Percentiles rank a stretch among this genome's conserved stretches.
phyloP scores from a whole-genome alignment of 768 basidiomycete species.

The Exsudoporus frostii region DNA sequence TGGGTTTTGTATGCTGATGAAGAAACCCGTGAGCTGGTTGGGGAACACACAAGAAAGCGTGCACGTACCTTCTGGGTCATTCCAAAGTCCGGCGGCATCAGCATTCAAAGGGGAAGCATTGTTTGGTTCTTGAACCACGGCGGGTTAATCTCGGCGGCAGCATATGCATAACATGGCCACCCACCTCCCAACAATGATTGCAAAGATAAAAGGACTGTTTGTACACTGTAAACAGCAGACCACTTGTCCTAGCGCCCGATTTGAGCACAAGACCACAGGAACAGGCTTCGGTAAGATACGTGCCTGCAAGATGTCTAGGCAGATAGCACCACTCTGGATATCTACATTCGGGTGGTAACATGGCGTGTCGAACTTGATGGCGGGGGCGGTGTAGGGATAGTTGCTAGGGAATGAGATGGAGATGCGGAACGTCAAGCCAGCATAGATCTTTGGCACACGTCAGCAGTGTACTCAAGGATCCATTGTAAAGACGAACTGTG shows the following conservation, averaged over 20 bases:
- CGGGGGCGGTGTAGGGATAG: slow-evolving; percentile 84
- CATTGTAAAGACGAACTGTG: slow-evolving; percentile 41
- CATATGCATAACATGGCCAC: slow-evolving; percentile 20
- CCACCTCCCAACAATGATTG: slow-evolving; percentile 85
- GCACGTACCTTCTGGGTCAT: slow-evolving; percentile 56
- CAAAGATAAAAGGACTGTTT: slow-evolving; percentile 82
- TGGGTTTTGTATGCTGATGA: slow-evolving; percentile 65
- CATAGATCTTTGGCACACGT: slow-evolving; percentile 57
- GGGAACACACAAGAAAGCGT: neutral
- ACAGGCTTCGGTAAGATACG: slow-evolving; percentile 2
- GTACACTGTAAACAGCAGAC: slow-evolving; percentile 91
- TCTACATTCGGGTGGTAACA: slow-evolving; percentile 94
- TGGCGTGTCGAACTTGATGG: slow-evolving; percentile 84
- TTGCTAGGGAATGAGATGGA: slow-evolving; percentile 81
- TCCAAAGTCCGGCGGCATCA: slow-evolving; percentile 84
- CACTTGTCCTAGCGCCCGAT: slow-evolving; percentile 68
- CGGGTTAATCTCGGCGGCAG: neutral
- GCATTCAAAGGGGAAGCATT: slow-evolving; percentile 88
- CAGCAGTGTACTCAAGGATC: neutral
- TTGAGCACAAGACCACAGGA: slow-evolving; percentile 3
- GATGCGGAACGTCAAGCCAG: slow-evolving; percentile 77
- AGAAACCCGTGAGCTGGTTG: neutral
- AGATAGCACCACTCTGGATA: slow-evolving; percentile 71
- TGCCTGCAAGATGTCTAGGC: slow-evolving; percentile 85
- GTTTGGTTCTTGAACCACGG: slow-evolving; percentile 67